phyloP scores from a whole-genome alignment of 2,329 filamentous ascomycete species.

The Tolypocladium cylindrosporum region DNA sequence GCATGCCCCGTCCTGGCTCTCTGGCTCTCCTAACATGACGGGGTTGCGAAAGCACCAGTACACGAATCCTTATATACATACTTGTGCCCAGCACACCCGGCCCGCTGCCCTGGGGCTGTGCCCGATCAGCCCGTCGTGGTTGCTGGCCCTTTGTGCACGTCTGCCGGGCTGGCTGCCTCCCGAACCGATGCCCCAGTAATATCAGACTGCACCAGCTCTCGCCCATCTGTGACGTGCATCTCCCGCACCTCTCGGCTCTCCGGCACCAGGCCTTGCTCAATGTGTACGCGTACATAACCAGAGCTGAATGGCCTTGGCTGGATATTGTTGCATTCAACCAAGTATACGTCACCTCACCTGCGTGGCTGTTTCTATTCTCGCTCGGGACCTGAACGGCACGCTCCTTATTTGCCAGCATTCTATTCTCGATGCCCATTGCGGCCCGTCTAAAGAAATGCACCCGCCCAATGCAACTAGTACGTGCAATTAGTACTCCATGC shows the following conservation, averaged over 20 bases:
- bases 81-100: too few species aligned
- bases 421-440: background rate
- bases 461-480: background rate
- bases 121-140: background rate
- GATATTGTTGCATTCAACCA: too few species aligned
- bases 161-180: background rate
- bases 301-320: background rate
- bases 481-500: background rate
- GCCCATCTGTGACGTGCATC: too few species aligned
- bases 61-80: background rate
- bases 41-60: background rate
- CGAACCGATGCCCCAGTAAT: too few species aligned
- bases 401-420: background rate
- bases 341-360: background rate
- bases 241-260: background rate
- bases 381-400: background rate
- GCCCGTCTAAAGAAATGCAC: background rate
- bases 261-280: background rate
- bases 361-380: background rate
- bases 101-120: background rate
- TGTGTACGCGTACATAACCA: background rate
- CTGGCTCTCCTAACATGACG: too few species aligned
- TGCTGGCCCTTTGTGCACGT: background rate
- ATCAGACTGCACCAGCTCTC: too few species aligned
- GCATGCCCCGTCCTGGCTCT: too few species aligned